A percentile compares a stretch with the other conserved stretches of the same genome.
phyloP scores from a whole-genome alignment of 177 flowering plant genomes.

The Tripterygium wilfordii region DNA sequence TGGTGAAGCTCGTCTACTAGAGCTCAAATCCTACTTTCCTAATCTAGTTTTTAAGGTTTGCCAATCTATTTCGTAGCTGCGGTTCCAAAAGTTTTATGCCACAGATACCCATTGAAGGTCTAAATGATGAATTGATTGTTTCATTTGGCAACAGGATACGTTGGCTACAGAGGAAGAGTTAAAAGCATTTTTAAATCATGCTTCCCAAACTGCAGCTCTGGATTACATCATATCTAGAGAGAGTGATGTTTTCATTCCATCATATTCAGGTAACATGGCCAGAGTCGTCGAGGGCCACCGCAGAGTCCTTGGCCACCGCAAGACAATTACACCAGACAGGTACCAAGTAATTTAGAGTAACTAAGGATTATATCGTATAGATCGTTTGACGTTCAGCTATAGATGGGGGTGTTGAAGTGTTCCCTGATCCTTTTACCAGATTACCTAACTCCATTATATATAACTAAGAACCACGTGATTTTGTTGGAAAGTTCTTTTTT shows the following conservation, averaged over 20 bases:
- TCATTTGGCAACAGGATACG: conserved; percentile 53
- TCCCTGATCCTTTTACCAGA: too few species aligned
- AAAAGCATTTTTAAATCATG: conserved; percentile 52
- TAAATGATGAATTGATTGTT: conserved; percentile 3
- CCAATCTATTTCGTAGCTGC: not conserved
- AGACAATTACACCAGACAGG: conserved; percentile 88
- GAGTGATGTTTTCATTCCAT: conserved; percentile 84
- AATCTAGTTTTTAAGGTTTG: conserved; percentile 78
- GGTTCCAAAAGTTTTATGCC: not conserved
- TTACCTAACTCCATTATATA: too few species aligned
- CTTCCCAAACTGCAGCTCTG: conserved; percentile 87
- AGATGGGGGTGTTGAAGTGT: too few species aligned
- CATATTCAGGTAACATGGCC: conserved; percentile 98
- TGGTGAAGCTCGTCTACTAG: conserved; percentile 60
- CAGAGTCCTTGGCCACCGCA: conserved; percentile 81
- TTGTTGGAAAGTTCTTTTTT: too few species aligned
- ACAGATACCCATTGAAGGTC: too few species aligned
- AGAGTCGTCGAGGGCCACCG: conserved; percentile 96
- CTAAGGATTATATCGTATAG: too few species aligned
- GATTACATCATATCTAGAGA: conserved; percentile 89
- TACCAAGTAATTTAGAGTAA: too few species aligned
- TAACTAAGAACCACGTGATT: too few species aligned
- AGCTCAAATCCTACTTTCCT: conserved; percentile 70
- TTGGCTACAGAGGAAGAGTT: conserved; percentile 70
- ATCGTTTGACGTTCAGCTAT: too few species aligned